Base-by-base conservation (phyloP, 1,284 basidiomycete species). In the Tilletiaria anomala region DNA sequence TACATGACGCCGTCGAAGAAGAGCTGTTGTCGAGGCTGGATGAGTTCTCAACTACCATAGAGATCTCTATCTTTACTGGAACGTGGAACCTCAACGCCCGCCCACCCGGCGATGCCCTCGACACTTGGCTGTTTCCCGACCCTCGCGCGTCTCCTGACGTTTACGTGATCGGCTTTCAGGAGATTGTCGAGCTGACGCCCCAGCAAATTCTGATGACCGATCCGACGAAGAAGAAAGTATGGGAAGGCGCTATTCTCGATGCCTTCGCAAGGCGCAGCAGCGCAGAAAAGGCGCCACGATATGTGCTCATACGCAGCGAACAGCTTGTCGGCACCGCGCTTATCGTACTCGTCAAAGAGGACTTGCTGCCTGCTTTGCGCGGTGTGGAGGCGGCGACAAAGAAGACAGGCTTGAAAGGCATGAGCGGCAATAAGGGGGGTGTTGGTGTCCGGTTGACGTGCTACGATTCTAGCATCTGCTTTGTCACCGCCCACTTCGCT, bases 21-120 rank as follows among this genome's bases (percentile, higher is more conserved):
- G 58, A 41, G 68, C 42, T 57, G 14, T 48, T 42, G 16, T 42
- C 42, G 22, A 37, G 87, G 35, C 58, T 82, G 39, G 66, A 75
- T 4, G 91, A 97, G 67, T 99, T 91, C 68, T 91, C 89, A 0
- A 76, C 78, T 0, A 77, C 76, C 5, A 78, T 76, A 39, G 69
- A 74, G n/a, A 77, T 82, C 43, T 75, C 74, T 0, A 73, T 96
- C 31, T 89, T 86, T 61, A 73, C 76, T 15, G 91, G 93, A 4
- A 96, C 91, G 1, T 97, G 86, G 83, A 97, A 99, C 67, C 70
- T 97, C 49, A 93, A 93, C 58, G 93, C 88, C 35, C 76, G 82
- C 73, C 72, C 79, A 19, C 80, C 87, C 3, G 55, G 59, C 6
- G 89, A 94, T 67, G 80, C 82, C 0, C 71, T 96, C 19, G 63